Conservation (phyloP, 31 red algal genomes). For the Asparagopsis taxiformis region DNA sequence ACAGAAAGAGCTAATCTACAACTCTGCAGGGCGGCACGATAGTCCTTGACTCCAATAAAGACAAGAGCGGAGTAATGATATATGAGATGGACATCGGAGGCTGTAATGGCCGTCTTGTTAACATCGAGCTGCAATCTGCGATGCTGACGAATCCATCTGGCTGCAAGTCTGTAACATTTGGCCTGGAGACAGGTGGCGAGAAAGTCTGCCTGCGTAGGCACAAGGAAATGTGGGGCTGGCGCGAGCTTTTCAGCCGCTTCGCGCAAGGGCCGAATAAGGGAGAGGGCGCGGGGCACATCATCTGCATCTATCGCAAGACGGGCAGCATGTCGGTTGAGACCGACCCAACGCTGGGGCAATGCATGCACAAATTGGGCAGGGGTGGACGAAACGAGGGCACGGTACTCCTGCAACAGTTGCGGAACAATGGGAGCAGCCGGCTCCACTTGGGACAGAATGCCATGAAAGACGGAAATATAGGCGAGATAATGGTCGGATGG, state of each 20-base stretch:
- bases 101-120: slow-evolving; percentile 19
- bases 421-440: slow-evolving; percentile 7
- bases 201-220: slow-evolving; percentile 54
- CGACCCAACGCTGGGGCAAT: slow-evolving; percentile 33
- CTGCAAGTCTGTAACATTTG: slow-evolving; percentile 47
- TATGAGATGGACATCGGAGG: slow-evolving; percentile 62
- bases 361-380: background rate
- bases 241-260: slow-evolving; percentile 36
- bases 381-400: slow-evolving; percentile 2
- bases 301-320: slow-evolving; percentile 24
- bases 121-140: slow-evolving; percentile 31
- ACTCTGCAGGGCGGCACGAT: slow-evolving; percentile 35
- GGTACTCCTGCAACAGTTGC: slow-evolving; percentile 28
- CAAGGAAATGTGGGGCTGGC: slow-evolving; percentile 37
- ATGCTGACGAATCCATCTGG: slow-evolving; percentile 25
- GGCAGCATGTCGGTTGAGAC: slow-evolving; percentile 45
- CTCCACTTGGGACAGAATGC: slow-evolving; percentile 11
- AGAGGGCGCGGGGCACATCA: slow-evolving; percentile 22
- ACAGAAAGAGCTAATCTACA: slow-evolving; percentile 59
- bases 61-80: slow-evolving; percentile 72
- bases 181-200: slow-evolving; percentile 61
- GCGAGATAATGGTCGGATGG: slow-evolving; percentile 16
- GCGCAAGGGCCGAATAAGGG: slow-evolving; percentile 40
- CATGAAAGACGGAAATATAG: slow-evolving; percentile 42
- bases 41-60: slow-evolving; percentile 53